Evolutionary conservation across 257 asterid species (phyloP).

Genomic region (Jacaranda mimosifolia): DNA sequence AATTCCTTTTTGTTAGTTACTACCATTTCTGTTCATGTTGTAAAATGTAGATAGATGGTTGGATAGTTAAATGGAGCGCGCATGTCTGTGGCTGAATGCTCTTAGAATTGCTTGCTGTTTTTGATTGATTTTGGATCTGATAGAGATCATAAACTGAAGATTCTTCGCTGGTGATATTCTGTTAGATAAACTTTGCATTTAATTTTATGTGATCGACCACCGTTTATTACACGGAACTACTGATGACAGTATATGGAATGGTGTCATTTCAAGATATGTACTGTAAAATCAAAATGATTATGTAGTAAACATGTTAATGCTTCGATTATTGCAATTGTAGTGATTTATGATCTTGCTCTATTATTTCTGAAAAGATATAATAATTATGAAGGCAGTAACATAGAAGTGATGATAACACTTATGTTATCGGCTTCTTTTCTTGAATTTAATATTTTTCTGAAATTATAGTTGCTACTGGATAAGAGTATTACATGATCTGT

Average conservation of each 20-base stretch:
- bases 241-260: background rate
- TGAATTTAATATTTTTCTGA: background rate
- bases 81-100: background rate
- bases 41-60: background rate
- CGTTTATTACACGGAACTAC: background rate
- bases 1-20: background rate
- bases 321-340: background rate
- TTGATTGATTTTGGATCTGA: conserved; percentile 19
- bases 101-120: background rate
- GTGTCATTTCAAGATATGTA: background rate
- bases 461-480: background rate
- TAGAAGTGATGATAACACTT: background rate
- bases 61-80: background rate
- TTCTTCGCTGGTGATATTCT: background rate
- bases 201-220: background rate
- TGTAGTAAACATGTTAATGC: too few relatives aligned
- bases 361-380: background rate
- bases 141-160: background rate
- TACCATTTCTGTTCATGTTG: background rate
- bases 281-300: background rate
- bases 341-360: background rate
- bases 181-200: background rate
- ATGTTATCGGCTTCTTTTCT: background rate
- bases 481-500: background rate
- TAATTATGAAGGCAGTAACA: background rate